Percentiles rank a stretch among this genome's conserved stretches.
These are phyloP conservation scores for Neonectria hederae DNA, from an alignment of 2,329 filamentous ascomycete genomes.

Conservation along the genomic window DNA sequence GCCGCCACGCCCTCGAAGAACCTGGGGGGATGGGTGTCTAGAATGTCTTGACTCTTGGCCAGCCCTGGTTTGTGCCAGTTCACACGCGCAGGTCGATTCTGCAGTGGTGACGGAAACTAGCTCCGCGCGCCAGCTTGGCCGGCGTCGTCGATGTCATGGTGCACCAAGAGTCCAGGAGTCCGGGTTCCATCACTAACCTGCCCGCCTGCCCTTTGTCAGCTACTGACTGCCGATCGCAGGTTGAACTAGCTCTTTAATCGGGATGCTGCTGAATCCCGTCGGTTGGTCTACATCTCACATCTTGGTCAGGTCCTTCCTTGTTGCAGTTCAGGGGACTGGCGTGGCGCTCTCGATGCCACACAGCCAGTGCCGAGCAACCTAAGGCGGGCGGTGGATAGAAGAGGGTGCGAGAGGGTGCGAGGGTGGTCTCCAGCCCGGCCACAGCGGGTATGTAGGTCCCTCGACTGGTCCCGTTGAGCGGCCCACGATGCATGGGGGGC, in stretches of 20 bases:
- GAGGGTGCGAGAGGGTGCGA: constrained; percentile 29
- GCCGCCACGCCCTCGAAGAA: not conserved
- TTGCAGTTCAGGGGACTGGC: constrained; percentile 8
- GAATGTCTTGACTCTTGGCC: constrained; percentile 30
- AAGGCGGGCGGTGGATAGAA: constrained; percentile 7
- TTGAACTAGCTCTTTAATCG: constrained; percentile 8
- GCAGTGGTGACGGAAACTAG: constrained; percentile 4
- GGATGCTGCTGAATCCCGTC: constrained; percentile 7
- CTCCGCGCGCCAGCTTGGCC: constrained; percentile 2
- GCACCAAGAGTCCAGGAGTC: constrained; percentile 9
- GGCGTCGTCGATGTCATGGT: constrained; percentile 4
- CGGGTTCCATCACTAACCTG: constrained; percentile 7
- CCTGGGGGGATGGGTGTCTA: constrained; percentile 15
- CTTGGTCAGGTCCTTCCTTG: constrained; percentile 7
- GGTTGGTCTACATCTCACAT: constrained; percentile 16
- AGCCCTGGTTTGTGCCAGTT: constrained; percentile 22
- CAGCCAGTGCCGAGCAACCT: constrained; percentile 22
- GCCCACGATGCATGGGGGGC: constrained; percentile 39
- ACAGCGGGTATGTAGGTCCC: constrained; percentile 44
- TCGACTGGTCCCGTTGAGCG: constrained; percentile 38
- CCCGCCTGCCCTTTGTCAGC: constrained; percentile 11
- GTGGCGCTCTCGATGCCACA: not conserved
- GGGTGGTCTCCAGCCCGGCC: constrained; percentile 33
- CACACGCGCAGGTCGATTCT: constrained; percentile 20
- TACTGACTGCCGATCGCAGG: constrained; percentile 11